A percentile compares a stretch with the other conserved stretches of the same genome.
Evolutionary conservation across 352 stramenopile species (phyloP).

Genomic region (Globisporangium polare): DNA sequence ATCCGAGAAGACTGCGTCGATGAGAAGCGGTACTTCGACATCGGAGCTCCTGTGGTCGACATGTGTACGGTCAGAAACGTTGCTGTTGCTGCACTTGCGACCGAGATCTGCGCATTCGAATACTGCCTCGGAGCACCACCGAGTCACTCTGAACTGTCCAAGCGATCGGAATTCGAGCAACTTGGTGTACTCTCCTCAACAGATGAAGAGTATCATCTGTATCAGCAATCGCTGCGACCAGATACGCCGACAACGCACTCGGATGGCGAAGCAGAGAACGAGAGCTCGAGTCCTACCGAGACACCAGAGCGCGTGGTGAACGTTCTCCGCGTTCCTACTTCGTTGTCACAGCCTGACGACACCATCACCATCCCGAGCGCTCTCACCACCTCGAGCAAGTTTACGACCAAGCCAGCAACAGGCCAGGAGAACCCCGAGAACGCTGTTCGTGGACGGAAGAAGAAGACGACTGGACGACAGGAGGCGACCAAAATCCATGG

Average conservation of each 20-base stretch:
- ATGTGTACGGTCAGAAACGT: slow-evolving; percentile 28
- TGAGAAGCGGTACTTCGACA: slow-evolving; percentile 60
- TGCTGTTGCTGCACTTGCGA: slow-evolving; percentile 28
- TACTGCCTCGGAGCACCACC: slow-evolving; percentile 1
- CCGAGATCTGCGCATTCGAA: slow-evolving; percentile 30
- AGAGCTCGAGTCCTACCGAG: neutral
- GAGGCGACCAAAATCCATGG: slow-evolving; percentile 11
- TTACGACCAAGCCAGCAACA: slow-evolving; percentile 20
- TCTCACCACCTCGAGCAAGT: slow-evolving; percentile 16
- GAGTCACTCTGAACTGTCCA: too few species aligned
- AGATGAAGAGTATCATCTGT: neutral
- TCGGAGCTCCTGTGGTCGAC: slow-evolving; percentile 46
- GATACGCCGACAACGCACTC: slow-evolving; percentile 13
- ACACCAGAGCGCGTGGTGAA: slow-evolving; percentile 1
- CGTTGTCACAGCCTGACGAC: neutral
- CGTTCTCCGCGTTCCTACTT: slow-evolving; percentile 2
- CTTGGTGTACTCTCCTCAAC: neutral
- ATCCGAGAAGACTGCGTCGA: slow-evolving; percentile 27
- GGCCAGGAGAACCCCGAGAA: neutral
- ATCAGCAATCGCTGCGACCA: slow-evolving; percentile 1
- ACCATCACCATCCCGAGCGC: slow-evolving; percentile 21
- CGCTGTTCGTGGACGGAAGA: neutral
- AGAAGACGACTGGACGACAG: slow-evolving; percentile 12
- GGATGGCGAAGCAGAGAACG: neutral
- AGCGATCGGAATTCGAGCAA: neutral